phyloP scores from a whole-genome alignment of 2,329 filamentous ascomycete species.

The Bipolaris gigantea region DNA sequence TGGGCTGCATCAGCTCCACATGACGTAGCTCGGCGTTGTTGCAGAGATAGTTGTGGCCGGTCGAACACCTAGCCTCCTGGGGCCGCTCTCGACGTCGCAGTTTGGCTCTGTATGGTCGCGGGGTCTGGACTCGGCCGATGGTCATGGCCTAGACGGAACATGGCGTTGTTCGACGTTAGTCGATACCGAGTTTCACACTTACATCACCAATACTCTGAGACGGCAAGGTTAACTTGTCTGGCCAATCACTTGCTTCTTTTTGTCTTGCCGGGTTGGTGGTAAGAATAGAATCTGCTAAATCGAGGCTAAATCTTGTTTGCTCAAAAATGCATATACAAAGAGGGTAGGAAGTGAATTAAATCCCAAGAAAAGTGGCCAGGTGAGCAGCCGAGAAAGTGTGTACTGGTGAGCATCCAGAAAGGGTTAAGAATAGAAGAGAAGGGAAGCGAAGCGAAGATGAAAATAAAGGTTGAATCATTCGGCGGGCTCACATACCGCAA shows the following conservation, averaged over 20 bases:
- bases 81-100: slow-evolving; percentile 1
- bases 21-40: slow-evolving; percentile 11
- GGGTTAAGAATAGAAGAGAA: slow-evolving; percentile 1
- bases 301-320: slow-evolving; percentile 1
- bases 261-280: not conserved
- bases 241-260: not conserved
- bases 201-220: not conserved
- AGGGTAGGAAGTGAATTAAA: slow-evolving; percentile 23
- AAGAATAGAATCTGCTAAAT: not conserved
- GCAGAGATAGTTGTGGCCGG: slow-evolving; percentile 13
- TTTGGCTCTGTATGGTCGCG: slow-evolving; percentile 13
- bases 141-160: not conserved
- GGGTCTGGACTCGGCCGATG: slow-evolving; percentile 6
- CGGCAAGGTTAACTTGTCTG: not conserved
- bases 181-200: not conserved
- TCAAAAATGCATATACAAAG: slow-evolving; percentile 18
- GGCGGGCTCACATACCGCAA: not conserved
- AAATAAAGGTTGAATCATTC: not conserved
- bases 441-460: not conserved
- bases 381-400: slow-evolving; percentile 8
- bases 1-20: slow-evolving; percentile 9
- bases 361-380: slow-evolving; percentile 4
- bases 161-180: not conserved
- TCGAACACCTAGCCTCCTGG: slow-evolving; percentile 10
- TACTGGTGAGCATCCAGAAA: slow-evolving; percentile 1